Conservation (phyloP, 768 basidiomycete species). For the Tulasnella sp. region DNA sequence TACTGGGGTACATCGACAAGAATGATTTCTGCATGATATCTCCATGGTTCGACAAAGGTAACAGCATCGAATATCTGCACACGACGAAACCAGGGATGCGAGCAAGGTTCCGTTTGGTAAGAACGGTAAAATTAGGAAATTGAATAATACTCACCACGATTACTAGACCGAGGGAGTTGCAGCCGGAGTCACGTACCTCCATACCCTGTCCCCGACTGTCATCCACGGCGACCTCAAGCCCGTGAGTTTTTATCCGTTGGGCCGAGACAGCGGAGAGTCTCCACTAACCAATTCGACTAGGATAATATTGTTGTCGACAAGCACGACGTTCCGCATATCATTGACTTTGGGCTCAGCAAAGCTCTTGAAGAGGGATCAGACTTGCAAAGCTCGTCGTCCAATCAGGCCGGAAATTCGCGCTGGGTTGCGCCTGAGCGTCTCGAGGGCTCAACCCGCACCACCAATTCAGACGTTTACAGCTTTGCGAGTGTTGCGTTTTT, state of each 20-base stretch:
- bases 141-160: background rate
- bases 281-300: background rate
- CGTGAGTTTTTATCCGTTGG: too few species aligned
- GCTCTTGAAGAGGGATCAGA: background rate
- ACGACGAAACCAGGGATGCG: background rate
- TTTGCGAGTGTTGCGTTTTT: too few species aligned
- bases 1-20: background rate
- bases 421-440: too few species aligned
- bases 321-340: background rate
- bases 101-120: background rate
- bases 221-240: background rate
- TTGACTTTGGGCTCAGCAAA: conserved; percentile 10
- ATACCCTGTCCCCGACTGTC: background rate
- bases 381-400: background rate
- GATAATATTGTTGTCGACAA: conserved; percentile 10
- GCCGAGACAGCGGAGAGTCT: too few species aligned
- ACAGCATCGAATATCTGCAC: background rate
- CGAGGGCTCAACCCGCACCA: too few species aligned
- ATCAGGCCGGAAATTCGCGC: too few species aligned
- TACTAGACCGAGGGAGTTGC: too few species aligned
- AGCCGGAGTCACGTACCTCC: background rate
- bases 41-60: background rate
- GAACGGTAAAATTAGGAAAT: background rate
- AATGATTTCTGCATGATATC: background rate
- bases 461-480: too few species aligned